phyloP scores from a whole-genome alignment of 177 flowering plant genomes.

The Vitis hybrid region DNA sequence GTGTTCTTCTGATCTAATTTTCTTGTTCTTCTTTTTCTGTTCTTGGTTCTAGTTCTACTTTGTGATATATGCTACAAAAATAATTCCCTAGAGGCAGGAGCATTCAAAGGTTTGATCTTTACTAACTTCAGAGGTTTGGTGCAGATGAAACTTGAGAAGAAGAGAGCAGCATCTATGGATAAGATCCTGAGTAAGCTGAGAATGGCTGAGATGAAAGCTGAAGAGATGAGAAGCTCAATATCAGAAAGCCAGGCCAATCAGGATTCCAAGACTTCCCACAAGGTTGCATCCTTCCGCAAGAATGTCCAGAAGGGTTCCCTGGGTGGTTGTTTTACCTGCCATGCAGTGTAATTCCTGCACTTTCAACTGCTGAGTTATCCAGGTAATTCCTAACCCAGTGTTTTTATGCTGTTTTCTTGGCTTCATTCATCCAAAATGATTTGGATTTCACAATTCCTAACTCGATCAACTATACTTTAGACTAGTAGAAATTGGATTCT shows the following conservation, averaged over 20 bases:
- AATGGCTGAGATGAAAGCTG: slow-evolving; percentile 36
- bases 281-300: slow-evolving; percentile 14
- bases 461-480: too few species aligned
- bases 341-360: slow-evolving; percentile 8
- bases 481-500: too few species aligned
- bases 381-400: too few species aligned
- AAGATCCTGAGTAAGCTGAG: slow-evolving; percentile 42
- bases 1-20: too few species aligned
- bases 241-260: slow-evolving; percentile 1
- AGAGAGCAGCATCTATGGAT: slow-evolving; percentile 39
- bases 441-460: too few species aligned
- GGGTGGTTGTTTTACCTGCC: slow-evolving; percentile 26
- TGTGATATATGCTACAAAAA: neutral
- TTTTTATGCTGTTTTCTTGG: too few species aligned
- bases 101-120: neutral
- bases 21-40: neutral
- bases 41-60: neutral
- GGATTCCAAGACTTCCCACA: slow-evolving; percentile 9
- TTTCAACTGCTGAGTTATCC: neutral
- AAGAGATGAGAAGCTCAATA: slow-evolving; percentile 35
- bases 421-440: too few species aligned
- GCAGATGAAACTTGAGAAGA: slow-evolving; percentile 47
- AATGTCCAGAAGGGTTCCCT: slow-evolving; percentile 15
- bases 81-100: neutral
- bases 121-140: neutral